A percentile compares a stretch with the other conserved stretches of the same genome.
These are phyloP conservation scores for Hypomyces perniciosus DNA, from an alignment of 2,329 filamentous ascomycete species.

Conservation along the genomic window DNA sequence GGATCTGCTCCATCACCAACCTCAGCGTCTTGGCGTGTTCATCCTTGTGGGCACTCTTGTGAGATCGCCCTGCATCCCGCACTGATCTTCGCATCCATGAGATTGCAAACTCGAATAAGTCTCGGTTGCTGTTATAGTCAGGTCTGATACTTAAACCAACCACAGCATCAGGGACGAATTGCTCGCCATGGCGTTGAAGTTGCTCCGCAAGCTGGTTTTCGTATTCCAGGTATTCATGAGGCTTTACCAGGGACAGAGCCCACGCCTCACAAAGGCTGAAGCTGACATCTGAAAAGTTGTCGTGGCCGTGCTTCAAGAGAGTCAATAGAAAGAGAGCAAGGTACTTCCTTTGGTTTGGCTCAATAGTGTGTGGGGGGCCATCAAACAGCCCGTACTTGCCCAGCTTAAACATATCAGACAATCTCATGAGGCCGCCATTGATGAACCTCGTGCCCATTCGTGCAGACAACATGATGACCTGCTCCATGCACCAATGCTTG, in stretches of 20 bases:
- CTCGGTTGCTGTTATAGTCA: slow-evolving; percentile 44
- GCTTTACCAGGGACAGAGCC: slow-evolving; percentile 46
- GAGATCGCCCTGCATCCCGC: slow-evolving; percentile 31
- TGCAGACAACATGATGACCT: slow-evolving; percentile 39
- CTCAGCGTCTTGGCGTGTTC: slow-evolving; percentile 40
- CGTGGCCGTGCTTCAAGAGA: slow-evolving; percentile 41
- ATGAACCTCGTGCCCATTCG: slow-evolving; percentile 41
- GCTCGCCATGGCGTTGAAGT: slow-evolving; percentile 35
- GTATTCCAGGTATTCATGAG: slow-evolving; percentile 38
- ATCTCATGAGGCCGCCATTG: slow-evolving; percentile 36
- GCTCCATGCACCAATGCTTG: slow-evolving; percentile 35
- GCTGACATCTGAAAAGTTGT: slow-evolving; percentile 41
- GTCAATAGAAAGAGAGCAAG: slow-evolving; percentile 46
- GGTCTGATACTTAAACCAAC: slow-evolving; percentile 32
- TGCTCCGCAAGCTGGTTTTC: slow-evolving; percentile 45
- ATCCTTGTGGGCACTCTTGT: slow-evolving; percentile 31
- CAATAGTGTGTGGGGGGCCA: slow-evolving; percentile 33
- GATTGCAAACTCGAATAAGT: slow-evolving; percentile 45
- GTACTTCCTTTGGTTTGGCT: slow-evolving; percentile 37
- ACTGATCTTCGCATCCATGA: slow-evolving; percentile 45
- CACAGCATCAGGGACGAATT: slow-evolving; percentile 37
- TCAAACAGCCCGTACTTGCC: slow-evolving; percentile 48
- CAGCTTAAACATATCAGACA: slow-evolving; percentile 40
- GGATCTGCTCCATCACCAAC: slow-evolving; percentile 49
- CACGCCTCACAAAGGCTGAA: slow-evolving; percentile 47